phyloP scores from a whole-genome alignment of 768 basidiomycete species.

The Kockovaella imperatae region DNA sequence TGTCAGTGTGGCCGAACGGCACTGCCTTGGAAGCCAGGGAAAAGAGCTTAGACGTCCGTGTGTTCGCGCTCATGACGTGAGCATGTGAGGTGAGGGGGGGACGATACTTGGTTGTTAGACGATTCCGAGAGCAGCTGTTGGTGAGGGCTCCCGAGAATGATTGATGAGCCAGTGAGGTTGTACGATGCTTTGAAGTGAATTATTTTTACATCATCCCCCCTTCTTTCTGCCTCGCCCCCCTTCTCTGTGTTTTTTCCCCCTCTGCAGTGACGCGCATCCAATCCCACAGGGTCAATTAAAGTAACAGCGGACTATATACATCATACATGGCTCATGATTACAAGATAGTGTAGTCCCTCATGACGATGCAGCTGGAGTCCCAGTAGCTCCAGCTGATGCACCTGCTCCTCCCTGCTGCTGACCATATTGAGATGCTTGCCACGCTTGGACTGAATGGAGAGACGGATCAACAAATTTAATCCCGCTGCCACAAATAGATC shows the following conservation, averaged over 20 bases:
- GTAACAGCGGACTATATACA: background rate
- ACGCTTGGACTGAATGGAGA: conserved; percentile 37
- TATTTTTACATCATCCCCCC: background rate
- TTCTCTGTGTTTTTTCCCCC: background rate
- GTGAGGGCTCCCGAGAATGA: too few relatives aligned
- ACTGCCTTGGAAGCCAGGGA: too few relatives aligned
- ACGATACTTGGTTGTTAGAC: too few relatives aligned
- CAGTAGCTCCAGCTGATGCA: conserved; percentile 10
- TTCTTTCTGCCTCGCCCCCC: background rate
- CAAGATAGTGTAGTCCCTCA: background rate
- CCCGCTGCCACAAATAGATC: background rate
- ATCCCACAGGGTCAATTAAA: too few relatives aligned
- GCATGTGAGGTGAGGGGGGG: too few relatives aligned
- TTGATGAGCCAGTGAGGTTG: too few relatives aligned
- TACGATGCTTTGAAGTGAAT: background rate
- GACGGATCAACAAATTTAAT: conserved; percentile 1
- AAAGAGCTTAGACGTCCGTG: too few relatives aligned
- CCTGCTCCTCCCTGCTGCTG: conserved; percentile 17
- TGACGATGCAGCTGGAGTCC: conserved; percentile 2
- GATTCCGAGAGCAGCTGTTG: too few relatives aligned
- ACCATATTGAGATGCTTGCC: conserved; percentile 38
- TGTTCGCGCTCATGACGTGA: too few relatives aligned
- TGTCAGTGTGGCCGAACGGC: too few relatives aligned
- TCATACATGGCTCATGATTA: background rate
- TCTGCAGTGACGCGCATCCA: too few relatives aligned